phyloP scores from a whole-genome alignment of 371 early-diverging fungal genomes.

The Catenaria anguillulae region DNA sequence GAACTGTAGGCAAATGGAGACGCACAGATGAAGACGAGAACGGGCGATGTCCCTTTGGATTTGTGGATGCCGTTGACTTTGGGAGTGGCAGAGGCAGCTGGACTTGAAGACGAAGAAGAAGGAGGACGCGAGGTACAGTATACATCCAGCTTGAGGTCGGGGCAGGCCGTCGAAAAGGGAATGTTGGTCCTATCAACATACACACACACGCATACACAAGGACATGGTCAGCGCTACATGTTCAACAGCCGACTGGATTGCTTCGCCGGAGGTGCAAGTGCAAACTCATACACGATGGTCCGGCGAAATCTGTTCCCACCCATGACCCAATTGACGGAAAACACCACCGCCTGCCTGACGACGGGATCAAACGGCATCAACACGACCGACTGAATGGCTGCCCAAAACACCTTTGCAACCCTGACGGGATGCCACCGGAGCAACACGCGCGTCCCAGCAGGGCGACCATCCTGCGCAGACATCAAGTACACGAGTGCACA shows the following conservation, averaged over 20 bases:
- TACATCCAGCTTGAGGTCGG: background rate
- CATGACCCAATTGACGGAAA: background rate
- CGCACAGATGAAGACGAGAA: background rate
- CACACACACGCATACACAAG: too few species aligned
- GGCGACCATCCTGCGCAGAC: background rate
- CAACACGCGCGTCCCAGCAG: background rate
- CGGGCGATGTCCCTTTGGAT: background rate
- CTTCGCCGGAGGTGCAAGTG: too few species aligned
- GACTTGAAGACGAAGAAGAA: background rate
- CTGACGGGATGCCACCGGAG: background rate
- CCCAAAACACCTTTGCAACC: background rate
- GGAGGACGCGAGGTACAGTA: too few species aligned
- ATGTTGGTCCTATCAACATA: too few species aligned
- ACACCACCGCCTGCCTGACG: background rate
- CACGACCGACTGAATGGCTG: background rate
- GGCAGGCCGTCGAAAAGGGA: background rate
- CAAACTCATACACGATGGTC: background rate
- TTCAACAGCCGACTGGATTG: too few species aligned
- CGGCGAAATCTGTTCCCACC: background rate
- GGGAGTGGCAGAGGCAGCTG: background rate
- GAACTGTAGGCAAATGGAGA: background rate
- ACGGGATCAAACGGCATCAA: background rate
- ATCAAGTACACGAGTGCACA: background rate
- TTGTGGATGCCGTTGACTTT: background rate
- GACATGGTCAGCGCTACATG: too few species aligned